A percentile compares a stretch with the other conserved stretches of the same genome.
phyloP scores from a whole-genome alignment of 768 basidiomycete genomes.

The Lactifluus volemus region DNA sequence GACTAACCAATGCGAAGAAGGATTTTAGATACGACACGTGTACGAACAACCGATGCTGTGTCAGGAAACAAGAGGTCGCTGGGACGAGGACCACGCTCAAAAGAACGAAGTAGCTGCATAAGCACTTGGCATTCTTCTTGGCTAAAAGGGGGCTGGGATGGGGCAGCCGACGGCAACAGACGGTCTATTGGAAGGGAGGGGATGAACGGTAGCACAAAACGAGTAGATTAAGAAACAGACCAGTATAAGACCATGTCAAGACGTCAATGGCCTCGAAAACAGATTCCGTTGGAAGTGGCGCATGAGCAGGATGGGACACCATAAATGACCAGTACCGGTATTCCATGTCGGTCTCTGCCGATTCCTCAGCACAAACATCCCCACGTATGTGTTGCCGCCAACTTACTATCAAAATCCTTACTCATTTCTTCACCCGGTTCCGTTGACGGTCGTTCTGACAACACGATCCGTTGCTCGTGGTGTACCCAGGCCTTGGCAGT shows the following conservation, averaged over 20 bases:
- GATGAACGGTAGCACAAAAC: neutral
- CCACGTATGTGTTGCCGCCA: neutral
- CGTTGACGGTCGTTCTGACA: conserved; percentile 35
- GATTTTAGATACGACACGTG: conserved; percentile 18
- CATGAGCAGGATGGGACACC: conserved; percentile 71
- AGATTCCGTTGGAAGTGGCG: conserved; percentile 44
- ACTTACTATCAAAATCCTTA: conserved; percentile 37
- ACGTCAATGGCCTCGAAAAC: conserved; percentile 64
- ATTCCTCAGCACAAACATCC: neutral
- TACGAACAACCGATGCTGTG: conserved; percentile 11
- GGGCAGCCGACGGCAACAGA: conserved; percentile 50
- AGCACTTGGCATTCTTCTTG: conserved; percentile 75
- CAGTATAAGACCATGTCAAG: conserved; percentile 75
- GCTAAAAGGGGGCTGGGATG: conserved; percentile 56
- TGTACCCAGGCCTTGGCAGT: conserved; percentile 54
- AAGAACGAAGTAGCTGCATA: conserved; percentile 45
- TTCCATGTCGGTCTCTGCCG: conserved; percentile 60
- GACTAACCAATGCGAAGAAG: conserved; percentile 17
- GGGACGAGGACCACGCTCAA: conserved; percentile 22
- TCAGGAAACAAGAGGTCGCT: neutral
- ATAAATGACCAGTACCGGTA: conserved; percentile 79
- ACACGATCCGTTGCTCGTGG: conserved; percentile 48
- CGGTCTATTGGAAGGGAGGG: conserved; percentile 40
- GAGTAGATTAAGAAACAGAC: conserved; percentile 27
- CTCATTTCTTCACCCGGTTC: conserved; percentile 20